Percentiles rank a stretch among this genome's conserved stretches.
Evolutionary conservation across 1,284 basidiomycete genomes (phyloP).

Genomic region (Ustilago vetiveriae): DNA sequence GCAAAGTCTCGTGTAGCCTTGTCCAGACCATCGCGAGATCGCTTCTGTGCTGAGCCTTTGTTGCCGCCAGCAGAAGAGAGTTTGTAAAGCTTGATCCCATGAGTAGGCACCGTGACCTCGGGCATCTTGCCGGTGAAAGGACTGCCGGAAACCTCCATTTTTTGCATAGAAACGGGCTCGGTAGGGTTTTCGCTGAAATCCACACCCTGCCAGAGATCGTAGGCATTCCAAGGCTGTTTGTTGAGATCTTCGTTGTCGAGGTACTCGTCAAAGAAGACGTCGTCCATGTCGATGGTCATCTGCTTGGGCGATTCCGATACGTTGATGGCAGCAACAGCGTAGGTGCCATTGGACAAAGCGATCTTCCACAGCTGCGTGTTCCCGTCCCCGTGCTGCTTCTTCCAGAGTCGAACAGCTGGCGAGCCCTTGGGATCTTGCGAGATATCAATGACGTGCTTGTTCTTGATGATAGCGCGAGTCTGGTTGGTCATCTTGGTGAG

Average conservation of each 20-base stretch:
- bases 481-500: conserved; percentile 49
- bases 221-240: conserved; percentile 17
- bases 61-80: neutral
- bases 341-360: conserved; percentile 35
- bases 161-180: conserved; percentile 6
- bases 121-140: conserved; percentile 12
- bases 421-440: conserved; percentile 53
- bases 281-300: conserved; percentile 15
- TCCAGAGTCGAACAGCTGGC: conserved; percentile 48
- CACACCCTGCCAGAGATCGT: conserved; percentile 33
- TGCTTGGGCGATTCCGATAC: conserved; percentile 35
- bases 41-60: conserved; percentile 1
- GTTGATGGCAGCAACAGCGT: conserved; percentile 42
- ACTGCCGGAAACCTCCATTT: conserved; percentile 15
- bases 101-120: conserved; percentile 17
- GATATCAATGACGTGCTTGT: conserved; percentile 60
- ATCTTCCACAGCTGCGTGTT: conserved; percentile 45
- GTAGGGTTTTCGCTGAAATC: conserved; percentile 18
- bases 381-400: conserved; percentile 20
- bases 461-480: conserved; percentile 53
- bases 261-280: conserved; percentile 37
- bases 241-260: conserved; percentile 17
- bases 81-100: conserved; percentile 31
- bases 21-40: conserved; percentile 8
- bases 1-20: conserved; percentile 16